Evolutionary conservation across 805 yeast genomes (phyloP).

Genomic region (Teunomyces gatunensis): DNA sequence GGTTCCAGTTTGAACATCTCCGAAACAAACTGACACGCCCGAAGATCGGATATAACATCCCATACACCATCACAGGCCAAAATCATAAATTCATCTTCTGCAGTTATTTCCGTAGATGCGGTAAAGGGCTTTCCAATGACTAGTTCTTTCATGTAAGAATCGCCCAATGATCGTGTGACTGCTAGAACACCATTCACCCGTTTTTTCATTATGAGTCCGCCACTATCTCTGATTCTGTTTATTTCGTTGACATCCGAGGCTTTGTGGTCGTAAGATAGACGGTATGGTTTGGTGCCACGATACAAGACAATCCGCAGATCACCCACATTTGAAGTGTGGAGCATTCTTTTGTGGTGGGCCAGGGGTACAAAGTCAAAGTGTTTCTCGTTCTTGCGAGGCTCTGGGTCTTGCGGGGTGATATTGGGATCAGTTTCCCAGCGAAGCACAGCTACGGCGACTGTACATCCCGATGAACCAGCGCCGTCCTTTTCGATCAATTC

Average conservation of each 20-base stretch:
- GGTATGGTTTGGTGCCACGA: conserved; percentile 68
- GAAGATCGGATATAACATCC: conserved; percentile 88
- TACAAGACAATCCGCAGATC: conserved; percentile 83
- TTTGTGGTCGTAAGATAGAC: conserved; percentile 91
- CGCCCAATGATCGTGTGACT: conserved; percentile 91
- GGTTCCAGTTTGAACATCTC: conserved; percentile 33
- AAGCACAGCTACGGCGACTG: conserved; percentile 90
- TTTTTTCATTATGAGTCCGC: conserved; percentile 86
- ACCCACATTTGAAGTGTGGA: conserved; percentile 94
- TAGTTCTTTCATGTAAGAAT: conserved; percentile 82
- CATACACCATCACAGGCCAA: conserved; percentile 96
- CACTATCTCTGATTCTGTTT: conserved; percentile 68
- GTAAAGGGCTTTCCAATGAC: conserved; percentile 93
- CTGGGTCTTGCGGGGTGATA: background rate
- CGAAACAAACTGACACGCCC: conserved; percentile 72
- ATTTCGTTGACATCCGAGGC: conserved; percentile 80
- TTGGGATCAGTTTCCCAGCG: conserved; percentile 64
- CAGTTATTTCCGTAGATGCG: conserved; percentile 72
- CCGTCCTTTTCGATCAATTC: conserved; percentile 55
- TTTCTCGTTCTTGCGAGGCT: conserved; percentile 7
- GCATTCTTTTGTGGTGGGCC: conserved; percentile 59
- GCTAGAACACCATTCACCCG: conserved; percentile 96
- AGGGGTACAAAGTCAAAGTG: conserved; percentile 50
- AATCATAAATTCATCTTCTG: conserved; percentile 73
- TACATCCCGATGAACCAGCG: conserved; percentile 81